A percentile compares a stretch with the other conserved stretches of the same genome.
Evolutionary conservation across 305 asterid species (phyloP).

Genomic region (Fraxinus paxiana): DNA sequence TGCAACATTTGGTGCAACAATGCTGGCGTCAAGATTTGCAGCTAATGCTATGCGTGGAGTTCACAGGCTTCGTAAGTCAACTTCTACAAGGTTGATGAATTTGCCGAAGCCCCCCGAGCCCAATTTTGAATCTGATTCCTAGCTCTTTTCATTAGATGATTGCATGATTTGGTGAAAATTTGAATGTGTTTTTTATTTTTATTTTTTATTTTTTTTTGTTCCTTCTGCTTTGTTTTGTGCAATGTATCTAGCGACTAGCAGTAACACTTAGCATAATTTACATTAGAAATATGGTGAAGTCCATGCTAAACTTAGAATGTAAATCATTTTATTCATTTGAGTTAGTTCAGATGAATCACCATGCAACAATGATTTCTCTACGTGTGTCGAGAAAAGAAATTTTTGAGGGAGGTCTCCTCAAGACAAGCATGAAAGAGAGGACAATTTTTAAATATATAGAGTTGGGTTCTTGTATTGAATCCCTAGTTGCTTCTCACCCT

Average conservation of each 20-base stretch:
- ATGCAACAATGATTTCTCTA: neutral
- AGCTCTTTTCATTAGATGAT: constrained; percentile 1
- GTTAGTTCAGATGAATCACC: neutral
- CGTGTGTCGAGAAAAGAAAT: neutral
- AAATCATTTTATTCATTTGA: neutral
- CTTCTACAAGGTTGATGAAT: constrained; percentile 27
- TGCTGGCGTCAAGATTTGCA: constrained; percentile 69
- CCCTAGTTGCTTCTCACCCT: neutral
- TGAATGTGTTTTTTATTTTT: neutral
- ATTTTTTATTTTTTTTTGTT: neutral
- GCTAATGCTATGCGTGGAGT: constrained; percentile 69
- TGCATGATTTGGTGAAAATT: neutral
- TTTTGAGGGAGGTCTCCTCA: neutral
- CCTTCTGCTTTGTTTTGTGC: neutral
- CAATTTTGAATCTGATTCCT: constrained; percentile 37
- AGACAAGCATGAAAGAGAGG: neutral
- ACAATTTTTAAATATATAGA: neutral
- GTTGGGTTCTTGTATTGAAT: neutral
- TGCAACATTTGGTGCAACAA: constrained; percentile 51
- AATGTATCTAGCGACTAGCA: neutral
- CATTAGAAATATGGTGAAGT: neutral
- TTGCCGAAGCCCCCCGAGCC: constrained; percentile 60
- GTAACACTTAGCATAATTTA: neutral
- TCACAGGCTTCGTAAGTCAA: constrained; percentile 39
- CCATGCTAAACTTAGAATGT: neutral